Evolutionary conservation across 306 rosid genomes (phyloP), one percentile per base, ranked within the genome.

Genomic region (Morella rubra): DNA sequence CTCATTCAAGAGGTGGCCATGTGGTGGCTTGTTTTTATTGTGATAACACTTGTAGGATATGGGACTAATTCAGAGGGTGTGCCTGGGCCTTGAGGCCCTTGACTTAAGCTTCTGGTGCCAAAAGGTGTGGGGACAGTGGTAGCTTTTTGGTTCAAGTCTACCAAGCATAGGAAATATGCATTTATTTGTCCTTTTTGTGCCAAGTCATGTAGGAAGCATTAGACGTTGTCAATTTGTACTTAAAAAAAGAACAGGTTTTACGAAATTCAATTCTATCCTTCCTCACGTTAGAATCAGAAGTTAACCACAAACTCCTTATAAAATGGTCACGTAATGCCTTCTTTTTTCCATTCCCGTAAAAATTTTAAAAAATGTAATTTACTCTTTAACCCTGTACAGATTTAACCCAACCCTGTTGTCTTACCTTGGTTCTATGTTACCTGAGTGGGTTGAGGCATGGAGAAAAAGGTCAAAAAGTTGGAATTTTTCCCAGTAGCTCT

Each of bases 21-120:
- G 12, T 71, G 61, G 80, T 37, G 76, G n/a, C 71, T 40, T 40
- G 49, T 65, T 65, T 75, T 72, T 55, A 40, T 75, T 50, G 19
- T 51, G 45, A 73, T 71, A 70, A 42, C 32, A 22, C 73, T 44
- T 37, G 50, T 56, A 10, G n/a, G 62, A 77, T 55, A 42, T 64
- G 77, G 54, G 40, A 72, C 75, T 68, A 77, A 55, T 71, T 53
- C 27, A 71, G 69, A 73, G 55, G 51, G 50, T 20, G 54, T 69
- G 69, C 18, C n/a, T 73, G 18, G 74, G n/a, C 56, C 32, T 52
- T 52, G 13, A 52, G 20, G 56, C 24, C 60, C 79, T 53, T 78
- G 72, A 65, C 49, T 65, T 24, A 18, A 42, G 22, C 19, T 14
- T 65, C 50, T 0, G 49, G 20, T 65, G 50, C 7, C 18, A 65